Evolutionary conservation across 495 filamentous ascomycete species (phyloP), one percentile per base, ranked within the genome.

Genomic region (Podospora sp.): DNA sequence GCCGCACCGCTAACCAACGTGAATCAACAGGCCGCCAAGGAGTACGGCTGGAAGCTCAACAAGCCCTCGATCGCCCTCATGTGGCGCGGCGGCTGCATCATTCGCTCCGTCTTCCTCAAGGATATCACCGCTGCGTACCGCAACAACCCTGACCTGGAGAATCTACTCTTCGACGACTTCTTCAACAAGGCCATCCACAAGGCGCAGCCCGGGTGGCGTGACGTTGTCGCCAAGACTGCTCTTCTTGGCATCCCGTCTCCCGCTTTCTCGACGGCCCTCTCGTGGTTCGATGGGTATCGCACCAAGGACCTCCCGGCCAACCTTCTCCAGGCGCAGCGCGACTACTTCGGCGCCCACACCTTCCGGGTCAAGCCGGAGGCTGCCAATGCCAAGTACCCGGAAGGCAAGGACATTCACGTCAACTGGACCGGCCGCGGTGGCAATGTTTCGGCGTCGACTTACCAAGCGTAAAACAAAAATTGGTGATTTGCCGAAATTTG

Each of bases 51-150:
- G 95, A 97, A 98, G 88, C 89, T 99, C 63, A 97, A 99, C 89
- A 99, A 97, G 89, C 95, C 95, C 65, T 97, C 96, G 68, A 99
- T 99, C 77, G 95, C 95, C 69, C 89, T 99, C 77, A 99, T 99
- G 95, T 99, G 95, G 95, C 92, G 95, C 79, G 95, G 95, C 82
- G 95, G 95, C 67, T 99, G 95, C 89, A 99, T 99, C 78, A 99
- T 99, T 83, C 95, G 95, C 81, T 98, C 96, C 69, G 95, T 99
- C 77, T 99, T 99, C 92, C 84, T 99, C 68, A 97, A 97, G 87
- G 94, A 99, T 78, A 99, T 99, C 83, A 99, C 96, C 69, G 89
- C 89, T 64, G 95, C 95, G 56, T 99, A 97, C 87, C 93, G 95
- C 81, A 88, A 86, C 58, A 88, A 97, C 85, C 91, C 93, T 59